Conservation (phyloP, 306 rosid species). For the Malus sylvestris region DNA sequence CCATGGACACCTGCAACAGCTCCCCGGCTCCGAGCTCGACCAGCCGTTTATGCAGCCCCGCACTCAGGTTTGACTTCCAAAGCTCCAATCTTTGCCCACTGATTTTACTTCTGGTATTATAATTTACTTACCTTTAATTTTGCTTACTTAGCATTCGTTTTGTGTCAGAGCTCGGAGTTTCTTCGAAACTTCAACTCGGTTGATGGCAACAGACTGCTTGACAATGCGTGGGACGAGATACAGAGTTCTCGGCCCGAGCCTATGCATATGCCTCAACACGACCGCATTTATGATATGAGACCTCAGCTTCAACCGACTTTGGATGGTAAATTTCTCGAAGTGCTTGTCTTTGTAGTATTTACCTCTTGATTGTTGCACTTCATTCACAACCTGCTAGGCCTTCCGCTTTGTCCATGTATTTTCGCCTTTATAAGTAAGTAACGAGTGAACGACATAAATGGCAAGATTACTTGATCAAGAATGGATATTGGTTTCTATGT, state of each 20-base stretch:
- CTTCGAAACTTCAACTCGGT: constrained; percentile 59
- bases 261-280: constrained; percentile 22
- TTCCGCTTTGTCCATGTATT: background rate
- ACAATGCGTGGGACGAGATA: constrained; percentile 78
- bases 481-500: background rate
- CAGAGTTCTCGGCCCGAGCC: constrained; percentile 36
- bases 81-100: background rate
- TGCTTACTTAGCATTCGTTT: background rate
- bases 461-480: background rate
- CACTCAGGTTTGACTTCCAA: constrained; percentile 43
- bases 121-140: background rate
- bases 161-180: constrained; percentile 62
- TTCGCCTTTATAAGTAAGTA: background rate
- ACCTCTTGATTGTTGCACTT: background rate
- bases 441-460: background rate
- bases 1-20: constrained; percentile 18
- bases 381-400: background rate
- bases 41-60: constrained; percentile 49
- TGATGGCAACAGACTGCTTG: constrained; percentile 44
- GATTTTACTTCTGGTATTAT: background rate
- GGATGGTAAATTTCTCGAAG: constrained; percentile 45
- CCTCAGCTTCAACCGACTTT: constrained; percentile 47
- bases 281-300: constrained; percentile 24
- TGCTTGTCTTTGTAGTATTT: background rate
- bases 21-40: constrained; percentile 72